Evolutionary conservation across 2,329 filamentous ascomycete genomes (phyloP).

Genomic region (Claviceps sorghi): DNA sequence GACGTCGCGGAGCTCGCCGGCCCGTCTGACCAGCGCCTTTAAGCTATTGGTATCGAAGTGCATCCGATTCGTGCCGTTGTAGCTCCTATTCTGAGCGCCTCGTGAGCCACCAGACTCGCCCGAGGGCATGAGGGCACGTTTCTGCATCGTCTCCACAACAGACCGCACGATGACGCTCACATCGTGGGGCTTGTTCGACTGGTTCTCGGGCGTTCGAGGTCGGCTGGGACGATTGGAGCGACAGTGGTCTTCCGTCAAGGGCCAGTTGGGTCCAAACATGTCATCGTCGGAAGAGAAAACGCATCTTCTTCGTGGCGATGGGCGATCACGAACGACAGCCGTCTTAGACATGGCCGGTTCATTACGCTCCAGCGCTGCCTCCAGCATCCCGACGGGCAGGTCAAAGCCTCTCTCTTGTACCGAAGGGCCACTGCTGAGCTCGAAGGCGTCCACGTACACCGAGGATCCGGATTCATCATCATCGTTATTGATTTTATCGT

Average conservation of each 20-base stretch:
- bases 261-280: conserved; percentile 44
- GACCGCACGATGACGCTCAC: conserved; percentile 40
- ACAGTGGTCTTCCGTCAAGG: conserved; percentile 24
- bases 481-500: conserved; percentile 9
- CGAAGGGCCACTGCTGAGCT: conserved; percentile 30
- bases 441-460: conserved; percentile 24
- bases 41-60: conserved; percentile 57
- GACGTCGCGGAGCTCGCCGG: conserved; percentile 42
- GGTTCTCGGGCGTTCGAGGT: conserved; percentile 28
- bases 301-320: conserved; percentile 39
- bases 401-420: conserved; percentile 26
- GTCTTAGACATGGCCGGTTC: conserved; percentile 33
- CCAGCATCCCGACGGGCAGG: conserved; percentile 26
- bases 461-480: conserved; percentile 24
- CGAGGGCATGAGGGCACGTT: conserved; percentile 25
- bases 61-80: conserved; percentile 34
- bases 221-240: conserved; percentile 22
- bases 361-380: conserved; percentile 27
- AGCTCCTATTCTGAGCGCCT: conserved; percentile 11
- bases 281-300: conserved; percentile 53
- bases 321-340: conserved; percentile 39
- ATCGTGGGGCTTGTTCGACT: conserved; percentile 18
- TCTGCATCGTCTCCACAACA: conserved; percentile 50
- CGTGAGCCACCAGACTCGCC: conserved; percentile 22
- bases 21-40: conserved; percentile 50